These are phyloP conservation scores for Collybiopsis luxurians DNA, from an alignment of 768 basidiomycete species.

Conservation along the genomic window DNA sequence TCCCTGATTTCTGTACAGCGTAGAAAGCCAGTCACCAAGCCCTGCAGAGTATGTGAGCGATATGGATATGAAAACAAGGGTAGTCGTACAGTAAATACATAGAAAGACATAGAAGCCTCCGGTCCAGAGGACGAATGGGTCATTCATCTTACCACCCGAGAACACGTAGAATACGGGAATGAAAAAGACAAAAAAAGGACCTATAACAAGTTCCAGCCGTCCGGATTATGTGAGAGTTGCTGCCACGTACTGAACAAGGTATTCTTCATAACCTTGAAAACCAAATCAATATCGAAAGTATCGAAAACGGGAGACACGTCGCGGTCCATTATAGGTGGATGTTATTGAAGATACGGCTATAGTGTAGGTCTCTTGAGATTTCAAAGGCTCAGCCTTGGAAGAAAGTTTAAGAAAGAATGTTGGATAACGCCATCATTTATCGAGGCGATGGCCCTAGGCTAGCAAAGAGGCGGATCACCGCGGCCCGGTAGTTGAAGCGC, in stretches of 20 bases:
- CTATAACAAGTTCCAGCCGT: slow-evolving; percentile 31
- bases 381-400: slow-evolving; percentile 5
- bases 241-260: slow-evolving; percentile 71
- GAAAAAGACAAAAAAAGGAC: slow-evolving; percentile 82
- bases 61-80: neutral
- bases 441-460: no score
- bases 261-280: slow-evolving; percentile 74
- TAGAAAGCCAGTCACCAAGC: slow-evolving; percentile 67
- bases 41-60: slow-evolving; percentile 35
- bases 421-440: no score
- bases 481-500: no score
- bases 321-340: neutral
- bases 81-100: slow-evolving; percentile 61
- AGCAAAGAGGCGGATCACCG: no score
- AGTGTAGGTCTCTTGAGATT: neutral
- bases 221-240: slow-evolving; percentile 2
- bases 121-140: slow-evolving; percentile 50
- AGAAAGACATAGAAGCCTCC: slow-evolving; percentile 56
- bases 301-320: slow-evolving; percentile 61
- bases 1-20: slow-evolving; percentile 72
- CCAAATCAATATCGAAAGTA: slow-evolving; percentile 69
- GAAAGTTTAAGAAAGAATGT: no score
- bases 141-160: slow-evolving; percentile 54
- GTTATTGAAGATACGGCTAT: neutral
- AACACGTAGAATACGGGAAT: slow-evolving; percentile 78